These are phyloP conservation scores for Magnaporthales sp. DNA, from an alignment of 2,329 filamentous ascomycete genomes.

Conservation along the genomic window DNA sequence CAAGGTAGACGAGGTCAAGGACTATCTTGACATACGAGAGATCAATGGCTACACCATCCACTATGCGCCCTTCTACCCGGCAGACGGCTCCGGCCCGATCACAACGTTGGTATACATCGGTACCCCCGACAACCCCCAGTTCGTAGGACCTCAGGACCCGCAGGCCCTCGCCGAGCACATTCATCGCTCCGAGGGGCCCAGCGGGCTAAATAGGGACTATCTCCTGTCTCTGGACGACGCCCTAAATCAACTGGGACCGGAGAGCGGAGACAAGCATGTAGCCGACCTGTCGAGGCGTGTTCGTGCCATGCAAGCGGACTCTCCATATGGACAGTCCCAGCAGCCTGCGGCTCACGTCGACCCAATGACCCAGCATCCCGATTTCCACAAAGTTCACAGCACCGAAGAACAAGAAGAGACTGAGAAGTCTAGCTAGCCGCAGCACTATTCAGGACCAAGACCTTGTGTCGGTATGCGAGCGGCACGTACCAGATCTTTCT, in stretches of 20 bases:
- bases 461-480: not conserved
- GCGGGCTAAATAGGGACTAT: conserved; percentile 86
- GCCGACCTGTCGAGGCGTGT: conserved; percentile 71
- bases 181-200: conserved; percentile 65
- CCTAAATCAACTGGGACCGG: conserved; percentile 61
- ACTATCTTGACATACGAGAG: conserved; percentile 89
- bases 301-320: conserved; percentile 27
- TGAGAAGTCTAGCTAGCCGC: conserved; percentile 27
- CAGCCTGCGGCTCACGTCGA: conserved; percentile 7
- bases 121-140: conserved; percentile 86
- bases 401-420: conserved; percentile 54
- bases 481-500: not conserved
- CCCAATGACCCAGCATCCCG: conserved; percentile 16
- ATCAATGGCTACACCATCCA: conserved; percentile 97
- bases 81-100: conserved; percentile 30
- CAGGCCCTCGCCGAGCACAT: conserved; percentile 75
- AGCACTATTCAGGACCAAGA: not conserved
- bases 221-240: conserved; percentile 71
- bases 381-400: conserved; percentile 35
- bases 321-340: not conserved
- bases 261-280: conserved; percentile 77
- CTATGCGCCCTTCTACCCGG: conserved; percentile 73
- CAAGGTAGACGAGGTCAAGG: conserved; percentile 70
- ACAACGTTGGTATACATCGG: conserved; percentile 80
- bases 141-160: conserved; percentile 75